phyloP scores from a whole-genome alignment of 2,329 filamentous ascomycete species.

The Didymella sp. region DNA sequence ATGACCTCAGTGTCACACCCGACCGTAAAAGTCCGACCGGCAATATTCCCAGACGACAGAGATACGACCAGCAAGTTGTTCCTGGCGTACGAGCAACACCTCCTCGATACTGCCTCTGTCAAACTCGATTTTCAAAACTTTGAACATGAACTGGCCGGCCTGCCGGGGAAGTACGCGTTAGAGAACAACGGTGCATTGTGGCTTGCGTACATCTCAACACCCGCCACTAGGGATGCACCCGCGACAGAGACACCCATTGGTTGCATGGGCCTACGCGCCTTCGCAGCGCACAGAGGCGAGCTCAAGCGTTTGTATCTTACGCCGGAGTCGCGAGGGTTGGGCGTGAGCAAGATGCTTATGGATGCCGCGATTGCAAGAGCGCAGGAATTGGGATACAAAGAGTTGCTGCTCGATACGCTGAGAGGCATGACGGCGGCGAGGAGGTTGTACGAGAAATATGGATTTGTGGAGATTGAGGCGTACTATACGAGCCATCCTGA shows the following conservation, averaged over 20 bases:
- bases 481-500: conserved; percentile 65
- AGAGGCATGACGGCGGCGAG: conserved; percentile 60
- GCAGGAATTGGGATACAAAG: conserved; percentile 56
- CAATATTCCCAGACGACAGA: conserved; percentile 53
- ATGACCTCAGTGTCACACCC: neutral
- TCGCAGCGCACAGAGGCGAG: conserved; percentile 54
- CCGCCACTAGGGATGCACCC: neutral
- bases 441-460: conserved; percentile 57
- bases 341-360: conserved; percentile 59
- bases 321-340: conserved; percentile 57
- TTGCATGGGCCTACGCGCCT: conserved; percentile 59
- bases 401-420: conserved; percentile 65
- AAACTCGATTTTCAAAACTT: conserved; percentile 66
- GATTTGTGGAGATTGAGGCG: conserved; percentile 59
- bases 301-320: conserved; percentile 65
- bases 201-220: conserved; percentile 48
- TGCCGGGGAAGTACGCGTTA: conserved; percentile 63
- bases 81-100: conserved; percentile 25
- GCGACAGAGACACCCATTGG: conserved; percentile 49
- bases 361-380: conserved; percentile 56
- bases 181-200: conserved; percentile 57
- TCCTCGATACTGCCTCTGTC: conserved; percentile 49
- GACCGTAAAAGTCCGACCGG: conserved; percentile 27
- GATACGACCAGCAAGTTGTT: conserved; percentile 48
- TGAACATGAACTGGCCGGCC: conserved; percentile 57